Percentiles rank a stretch among this genome's conserved stretches.
Conservation (phyloP, 345 rosid genomes). For the Populus nigra region DNA sequence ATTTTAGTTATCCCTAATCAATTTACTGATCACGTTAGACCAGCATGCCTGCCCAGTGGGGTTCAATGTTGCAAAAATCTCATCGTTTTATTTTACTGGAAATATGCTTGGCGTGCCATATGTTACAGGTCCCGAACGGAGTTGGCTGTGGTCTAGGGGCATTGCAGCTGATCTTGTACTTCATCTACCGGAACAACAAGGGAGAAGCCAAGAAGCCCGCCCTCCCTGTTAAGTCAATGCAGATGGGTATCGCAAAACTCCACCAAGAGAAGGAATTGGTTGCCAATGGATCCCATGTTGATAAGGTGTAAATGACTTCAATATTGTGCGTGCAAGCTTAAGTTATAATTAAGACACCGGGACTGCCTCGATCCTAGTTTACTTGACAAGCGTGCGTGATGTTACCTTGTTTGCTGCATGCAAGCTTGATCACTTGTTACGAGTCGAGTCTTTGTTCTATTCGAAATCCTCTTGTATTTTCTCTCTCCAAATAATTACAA, state of each 20-base stretch:
- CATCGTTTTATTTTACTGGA: background rate
- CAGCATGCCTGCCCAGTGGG: too few relatives aligned
- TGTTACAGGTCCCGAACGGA: constrained; percentile 80
- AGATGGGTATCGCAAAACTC: constrained; percentile 34
- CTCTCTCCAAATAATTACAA: background rate
- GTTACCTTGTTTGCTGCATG: background rate
- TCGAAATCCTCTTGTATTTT: background rate
- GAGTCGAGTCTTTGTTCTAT: background rate
- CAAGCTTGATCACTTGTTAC: background rate
- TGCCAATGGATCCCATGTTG: constrained; percentile 32
- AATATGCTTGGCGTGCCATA: background rate
- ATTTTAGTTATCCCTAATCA: background rate
- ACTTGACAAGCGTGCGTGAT: background rate
- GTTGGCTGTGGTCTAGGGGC: constrained; percentile 79
- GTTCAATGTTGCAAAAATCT: background rate
- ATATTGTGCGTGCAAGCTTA: background rate
- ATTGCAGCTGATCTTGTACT: constrained; percentile 68
- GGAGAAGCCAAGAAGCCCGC: constrained; percentile 28
- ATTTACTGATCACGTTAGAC: background rate
- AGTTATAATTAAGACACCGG: background rate
- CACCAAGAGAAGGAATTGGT: constrained; percentile 24
- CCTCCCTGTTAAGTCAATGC: constrained; percentile 19
- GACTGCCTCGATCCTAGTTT: background rate
- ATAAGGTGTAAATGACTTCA: constrained; percentile 3
- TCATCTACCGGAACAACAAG: constrained; percentile 64